Base-by-base conservation (phyloP, 768 basidiomycete genomes). In the Tricholoma sp. region DNA sequence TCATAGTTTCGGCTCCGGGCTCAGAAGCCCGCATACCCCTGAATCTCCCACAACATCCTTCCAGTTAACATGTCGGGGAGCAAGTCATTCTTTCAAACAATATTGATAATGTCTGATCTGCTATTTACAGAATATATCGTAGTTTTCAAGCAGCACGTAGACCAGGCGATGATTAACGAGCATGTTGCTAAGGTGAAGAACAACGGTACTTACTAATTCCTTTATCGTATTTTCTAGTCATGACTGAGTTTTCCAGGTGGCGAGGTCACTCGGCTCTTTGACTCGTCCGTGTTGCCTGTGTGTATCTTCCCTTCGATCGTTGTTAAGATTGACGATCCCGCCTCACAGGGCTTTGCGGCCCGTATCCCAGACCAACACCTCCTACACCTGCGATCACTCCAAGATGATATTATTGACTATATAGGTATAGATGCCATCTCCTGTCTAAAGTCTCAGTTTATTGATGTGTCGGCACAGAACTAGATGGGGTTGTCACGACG, bases 131-230 rank as follows among this genome's bases (percentile, higher is more conserved):
- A 69, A 60, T 83, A 75, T 63, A 83, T 84, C 54, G 76, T 85
- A 41, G 74, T 81, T 6, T 84, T 85, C 72, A 83, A 83, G 66
- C 66, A 77, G 2, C 46, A 56, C 24, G 80, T 73, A 39, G 65
- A 76, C 24, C 51, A 69, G 35, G 76, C 74, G 8, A 65, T 76
- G 53, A 72, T 84, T 32, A 61, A 77, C 32, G 61, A 76, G 49
- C 82, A 74, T 57, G 73, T 67, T 6, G 58, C 69, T 0, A 66
- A 74, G 1, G 74, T 84, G 10, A 61, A 63, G 19, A 58, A 50
- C 5, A 72, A 75, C 53, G 80, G 81, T 77, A 57, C 52, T 47
- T 9, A 19, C 10, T 14, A 5, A 27, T 27, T 31, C 11, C 10
- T 50, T 50, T 31, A 8, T 31, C 27, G 4, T 50, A n/a, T 21